phyloP scores from a whole-genome alignment of 306 rosid species.

The Purshia tridentata region DNA sequence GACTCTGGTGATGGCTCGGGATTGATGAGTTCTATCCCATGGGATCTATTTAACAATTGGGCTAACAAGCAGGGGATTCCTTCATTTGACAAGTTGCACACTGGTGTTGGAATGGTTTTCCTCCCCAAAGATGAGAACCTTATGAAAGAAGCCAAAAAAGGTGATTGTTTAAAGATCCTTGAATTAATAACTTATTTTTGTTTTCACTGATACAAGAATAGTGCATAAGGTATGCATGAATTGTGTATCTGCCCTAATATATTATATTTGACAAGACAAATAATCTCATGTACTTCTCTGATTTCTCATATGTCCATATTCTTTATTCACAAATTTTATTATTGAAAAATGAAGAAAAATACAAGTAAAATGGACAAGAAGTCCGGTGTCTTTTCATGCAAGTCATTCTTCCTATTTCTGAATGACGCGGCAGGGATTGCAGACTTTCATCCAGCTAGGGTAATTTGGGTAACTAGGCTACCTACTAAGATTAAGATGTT shows the following conservation, averaged over 20 bases:
- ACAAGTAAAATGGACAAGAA: no score
- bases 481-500: no score
- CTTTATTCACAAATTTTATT: neutral
- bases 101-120: slow-evolving; percentile 98
- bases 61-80: slow-evolving; percentile 77
- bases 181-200: slow-evolving; percentile 25
- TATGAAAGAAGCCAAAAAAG: slow-evolving; percentile 74
- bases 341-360: neutral
- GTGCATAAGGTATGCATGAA: slow-evolving; percentile 12
- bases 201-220: slow-evolving; percentile 17
- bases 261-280: neutral
- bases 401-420: no score
- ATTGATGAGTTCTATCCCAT: slow-evolving; percentile 85
- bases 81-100: slow-evolving; percentile 83
- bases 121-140: slow-evolving; percentile 68
- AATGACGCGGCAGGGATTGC: no score
- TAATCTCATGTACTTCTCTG: neutral
- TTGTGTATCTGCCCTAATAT: neutral
- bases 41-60: slow-evolving; percentile 92
- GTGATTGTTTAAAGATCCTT: slow-evolving; percentile 44
- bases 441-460: no score
- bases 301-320: neutral
- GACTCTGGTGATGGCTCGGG: slow-evolving; percentile 99
- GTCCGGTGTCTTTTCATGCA: no score
- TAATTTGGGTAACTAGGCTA: no score